phyloP scores from a whole-genome alignment of 352 stramenopile species.

The Globisporangium orthogonon region DNA sequence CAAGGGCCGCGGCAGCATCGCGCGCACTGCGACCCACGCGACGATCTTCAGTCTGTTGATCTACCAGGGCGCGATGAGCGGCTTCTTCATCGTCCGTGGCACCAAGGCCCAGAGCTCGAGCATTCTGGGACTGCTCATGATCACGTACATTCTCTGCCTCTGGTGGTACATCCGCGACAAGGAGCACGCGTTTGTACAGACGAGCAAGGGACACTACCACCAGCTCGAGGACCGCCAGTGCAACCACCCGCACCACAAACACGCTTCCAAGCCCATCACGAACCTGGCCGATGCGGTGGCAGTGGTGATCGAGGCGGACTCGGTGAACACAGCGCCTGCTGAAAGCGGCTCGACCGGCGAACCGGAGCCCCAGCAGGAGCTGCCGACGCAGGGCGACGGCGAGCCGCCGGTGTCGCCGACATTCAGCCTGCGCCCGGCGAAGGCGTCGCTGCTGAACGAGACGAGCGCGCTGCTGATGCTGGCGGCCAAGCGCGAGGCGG shows the following conservation, averaged over 20 bases:
- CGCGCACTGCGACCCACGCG: slow-evolving; percentile 70
- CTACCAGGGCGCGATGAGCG: slow-evolving; percentile 78
- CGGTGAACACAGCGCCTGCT: background rate
- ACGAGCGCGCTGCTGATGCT: slow-evolving; percentile 33
- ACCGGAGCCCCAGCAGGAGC: slow-evolving; percentile 4
- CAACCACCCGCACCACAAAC: slow-evolving; percentile 28
- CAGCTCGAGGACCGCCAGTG: slow-evolving; percentile 32
- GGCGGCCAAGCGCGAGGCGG: slow-evolving; percentile 25
- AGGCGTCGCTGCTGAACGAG: slow-evolving; percentile 14
- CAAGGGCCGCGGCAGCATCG: slow-evolving; percentile 78
- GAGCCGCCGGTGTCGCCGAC: slow-evolving; percentile 2
- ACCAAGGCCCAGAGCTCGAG: slow-evolving; percentile 66
- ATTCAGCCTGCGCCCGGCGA: slow-evolving; percentile 8
- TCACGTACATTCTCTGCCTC: slow-evolving; percentile 72
- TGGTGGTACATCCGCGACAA: slow-evolving; percentile 87
- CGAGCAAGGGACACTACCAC: slow-evolving; percentile 24
- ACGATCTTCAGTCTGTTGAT: slow-evolving; percentile 77
- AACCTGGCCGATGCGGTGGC: slow-evolving; percentile 9
- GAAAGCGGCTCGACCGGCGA: slow-evolving; percentile 6
- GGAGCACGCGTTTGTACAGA: slow-evolving; percentile 51
- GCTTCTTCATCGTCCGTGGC: slow-evolving; percentile 77
- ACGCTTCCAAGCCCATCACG: slow-evolving; percentile 7
- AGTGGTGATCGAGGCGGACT: slow-evolving; percentile 5
- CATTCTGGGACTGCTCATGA: slow-evolving; percentile 74
- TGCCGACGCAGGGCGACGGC: slow-evolving; percentile 4